phyloP scores from a whole-genome alignment of 176 grass and related monocot genomes.

The Hsuehochloa calcarea region DNA sequence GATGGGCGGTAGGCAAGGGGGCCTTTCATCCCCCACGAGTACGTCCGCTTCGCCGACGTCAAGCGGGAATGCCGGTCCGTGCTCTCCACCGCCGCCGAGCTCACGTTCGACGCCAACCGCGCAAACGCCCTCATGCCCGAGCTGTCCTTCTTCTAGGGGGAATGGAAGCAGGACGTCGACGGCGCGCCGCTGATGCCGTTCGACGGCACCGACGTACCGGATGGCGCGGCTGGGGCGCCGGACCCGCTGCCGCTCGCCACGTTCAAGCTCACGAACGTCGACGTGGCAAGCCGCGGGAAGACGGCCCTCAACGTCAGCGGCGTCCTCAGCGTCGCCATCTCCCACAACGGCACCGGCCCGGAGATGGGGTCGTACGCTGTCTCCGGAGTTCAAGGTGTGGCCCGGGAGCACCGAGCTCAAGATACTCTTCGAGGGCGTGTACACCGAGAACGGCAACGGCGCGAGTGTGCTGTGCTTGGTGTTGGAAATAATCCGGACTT shows the following conservation, averaged over 20 bases:
- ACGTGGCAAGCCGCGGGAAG: conserved; percentile 36
- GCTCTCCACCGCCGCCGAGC: conserved; percentile 42
- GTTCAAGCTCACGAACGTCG: conserved; percentile 71
- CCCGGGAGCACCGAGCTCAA: conserved; percentile 66
- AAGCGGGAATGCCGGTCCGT: conserved; percentile 48
- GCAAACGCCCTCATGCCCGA: conserved; percentile 52
- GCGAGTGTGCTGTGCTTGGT: conserved; percentile 73
- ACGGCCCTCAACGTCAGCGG: conserved; percentile 71
- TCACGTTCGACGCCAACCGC: conserved; percentile 61
- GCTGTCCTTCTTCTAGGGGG: conserved; percentile 60
- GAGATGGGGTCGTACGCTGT: conserved; percentile 53
- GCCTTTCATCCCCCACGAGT: conserved; percentile 52
- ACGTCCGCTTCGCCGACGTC: conserved; percentile 62
- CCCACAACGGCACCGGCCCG: conserved; percentile 53
- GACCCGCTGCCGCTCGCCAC: conserved; percentile 39
- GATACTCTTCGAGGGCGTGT: conserved; percentile 77
- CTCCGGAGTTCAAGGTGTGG: conserved; percentile 66
- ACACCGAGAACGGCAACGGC: conserved; percentile 53
- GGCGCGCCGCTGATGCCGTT: conserved; percentile 62
- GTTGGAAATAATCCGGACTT: too few species aligned
- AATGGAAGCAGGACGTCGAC: conserved; percentile 54
- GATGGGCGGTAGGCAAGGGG: background rate
- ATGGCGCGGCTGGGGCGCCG: background rate
- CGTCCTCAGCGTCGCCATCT: conserved; percentile 58
- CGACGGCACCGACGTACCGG: conserved; percentile 47